Percentiles rank a stretch among this genome's conserved stretches.
Conservation (phyloP, 202 grass and related monocot species). For the Musa balbisiana region DNA sequence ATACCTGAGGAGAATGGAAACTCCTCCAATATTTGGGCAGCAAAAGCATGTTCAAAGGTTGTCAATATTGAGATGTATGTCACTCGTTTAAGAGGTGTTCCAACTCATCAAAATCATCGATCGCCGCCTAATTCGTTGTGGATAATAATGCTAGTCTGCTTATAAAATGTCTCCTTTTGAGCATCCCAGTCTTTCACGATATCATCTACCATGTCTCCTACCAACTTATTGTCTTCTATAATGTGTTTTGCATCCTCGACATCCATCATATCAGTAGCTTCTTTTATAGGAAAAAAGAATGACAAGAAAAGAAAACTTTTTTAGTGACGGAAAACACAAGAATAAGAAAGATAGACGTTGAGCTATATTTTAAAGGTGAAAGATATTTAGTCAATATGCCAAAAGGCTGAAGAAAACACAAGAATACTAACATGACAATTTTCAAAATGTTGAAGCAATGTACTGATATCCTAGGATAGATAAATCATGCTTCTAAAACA, state of each 20-base stretch:
- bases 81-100: slow-evolving; percentile 37
- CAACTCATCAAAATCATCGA: slow-evolving; percentile 41
- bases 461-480: no score
- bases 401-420: no score
- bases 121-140: slow-evolving; percentile 16
- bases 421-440: no score
- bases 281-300: slow-evolving; percentile 26
- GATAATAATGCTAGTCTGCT: slow-evolving; percentile 44
- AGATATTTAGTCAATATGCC: no score
- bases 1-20: no score
- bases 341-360: no score
- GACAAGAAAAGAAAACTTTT: background rate
- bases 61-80: background rate
- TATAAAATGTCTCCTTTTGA: slow-evolving; percentile 62
- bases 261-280: slow-evolving; percentile 32
- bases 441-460: no score
- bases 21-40: no score
- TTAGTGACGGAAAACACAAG: background rate
- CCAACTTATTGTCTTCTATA: slow-evolving; percentile 36
- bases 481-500: no score
- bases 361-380: no score
- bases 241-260: slow-evolving; percentile 51
- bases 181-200: slow-evolving; percentile 59
- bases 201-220: slow-evolving; percentile 43
- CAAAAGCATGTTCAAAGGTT: no score